Base-by-base conservation (phyloP, 768 basidiomycete genomes). In the Kwoniella mangroviensis region DNA sequence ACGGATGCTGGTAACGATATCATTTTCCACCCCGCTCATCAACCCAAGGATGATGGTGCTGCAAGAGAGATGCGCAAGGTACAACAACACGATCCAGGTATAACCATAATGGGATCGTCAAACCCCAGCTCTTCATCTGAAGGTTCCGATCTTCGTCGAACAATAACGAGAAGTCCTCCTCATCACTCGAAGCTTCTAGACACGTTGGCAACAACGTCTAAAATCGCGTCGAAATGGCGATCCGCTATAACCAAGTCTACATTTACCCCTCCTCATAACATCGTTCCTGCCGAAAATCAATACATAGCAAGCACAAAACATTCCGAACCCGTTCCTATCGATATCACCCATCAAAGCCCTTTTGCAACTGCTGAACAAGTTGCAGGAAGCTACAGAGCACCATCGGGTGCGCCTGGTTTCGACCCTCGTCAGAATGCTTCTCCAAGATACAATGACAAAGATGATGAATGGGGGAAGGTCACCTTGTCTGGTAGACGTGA, bases 181-280 rank as follows among this genome's bases (percentile, higher is more conserved):
- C 66, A 58, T 40, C 71, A 64, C 11, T 72, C 75, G 1, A 72
- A 61, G 19, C 64, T 79, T 10, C 49, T 77, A 7, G 64, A 72
- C 62, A 77, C 69, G 0, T 63, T 77, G 17, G 68, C 75, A 0
- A 73, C 75, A 12, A 77, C 79, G 4, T 54, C 74, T 17, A 78
- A 75, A 67, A 43, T 76, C 3, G 78, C 78, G 12, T 76, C 75
- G 3, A 82, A 81, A 69, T 83, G 82, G 82, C 76, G 73, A 45
- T 69, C 78, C 17, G 71, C 71, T 0, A 42, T 76, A 10, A 71
- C 69, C 9, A 74, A 63, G 13, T 69, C 73, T 24, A 67, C 72
- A 1, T 72, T 73, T 49, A n/a, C 52, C 7, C 52, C 67, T 53
- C 63, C 72, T 40, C 45, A 65, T 40, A 10, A 49, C 6, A 4